Evolutionary conservation across 768 basidiomycete species (phyloP), one percentile per base, ranked within the genome.

Genomic region (Amanita molliuscula): DNA sequence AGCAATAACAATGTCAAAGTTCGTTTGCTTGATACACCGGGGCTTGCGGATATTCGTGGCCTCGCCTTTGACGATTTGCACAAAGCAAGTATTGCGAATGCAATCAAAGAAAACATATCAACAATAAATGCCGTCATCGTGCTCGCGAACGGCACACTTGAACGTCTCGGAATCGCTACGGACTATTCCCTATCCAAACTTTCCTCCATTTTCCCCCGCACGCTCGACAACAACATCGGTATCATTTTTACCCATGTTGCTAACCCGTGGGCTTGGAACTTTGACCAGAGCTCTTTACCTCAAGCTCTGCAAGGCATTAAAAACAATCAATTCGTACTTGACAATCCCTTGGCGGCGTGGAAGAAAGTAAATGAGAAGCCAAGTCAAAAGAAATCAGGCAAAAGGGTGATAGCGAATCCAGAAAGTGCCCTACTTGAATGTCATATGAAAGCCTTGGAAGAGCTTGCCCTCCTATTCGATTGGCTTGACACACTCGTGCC

Each of bases 1-100:
- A 43, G 51, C 35, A 36, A 36, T n/a, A 55, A 57, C 26, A 49
- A 52, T 3, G 6, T 26, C 8, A 23, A 52, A 42, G 47, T 64
- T 3, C 54, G 58, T 29, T 53, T 64, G 28, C 57, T 64, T 20
- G 62, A 64, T 44, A 62, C 62, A 16, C 62, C 62, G 20, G 62
- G 62, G 9, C 59, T 64, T 7, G 59, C 52, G 11, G 62, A 64
- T 40, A 64, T 62, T 8, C 60, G 62, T 21, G 62, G 62, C 25
- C 41, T 60, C 10, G 53, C 53, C 3, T 48, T 59, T n/a, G 62
- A 63, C 40, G 48, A 55, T 16, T 25, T 48, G 20, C 62, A 62
- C 46, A 61, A 62, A 52, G 44, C 34, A 7, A 52, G 51, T 33
- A 63, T 63, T 38, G 62, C 62, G 8, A 29, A 51, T 7, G 54